Evolutionary conservation across 2,329 filamentous ascomycete species (phyloP).

Genomic region (Ophiostoma perfectum): DNA sequence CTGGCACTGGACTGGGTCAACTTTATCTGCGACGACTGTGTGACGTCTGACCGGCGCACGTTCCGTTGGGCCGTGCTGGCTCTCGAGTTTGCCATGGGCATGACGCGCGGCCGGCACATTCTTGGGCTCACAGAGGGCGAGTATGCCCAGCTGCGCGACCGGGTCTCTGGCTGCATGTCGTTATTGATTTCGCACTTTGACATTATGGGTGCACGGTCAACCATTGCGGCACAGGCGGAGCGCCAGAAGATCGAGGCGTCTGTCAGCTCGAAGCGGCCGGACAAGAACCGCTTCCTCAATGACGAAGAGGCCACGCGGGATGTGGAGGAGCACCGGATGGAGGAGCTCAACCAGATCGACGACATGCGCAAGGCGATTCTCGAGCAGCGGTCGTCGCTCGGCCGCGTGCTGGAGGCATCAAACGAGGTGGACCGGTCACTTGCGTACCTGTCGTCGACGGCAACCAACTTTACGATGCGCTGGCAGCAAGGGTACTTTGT

Average conservation of each 20-base stretch:
- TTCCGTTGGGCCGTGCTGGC: conserved; percentile 97
- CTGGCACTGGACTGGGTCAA: conserved; percentile 94
- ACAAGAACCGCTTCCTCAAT: conserved; percentile 65
- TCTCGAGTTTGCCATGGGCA: conserved; percentile 93
- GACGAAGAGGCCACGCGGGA: conserved; percentile 79
- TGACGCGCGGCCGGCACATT: conserved; percentile 91
- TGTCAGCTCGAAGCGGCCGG: conserved; percentile 69
- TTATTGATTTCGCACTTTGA: conserved; percentile 97
- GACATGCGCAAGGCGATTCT: conserved; percentile 71
- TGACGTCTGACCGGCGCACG: conserved; percentile 87
- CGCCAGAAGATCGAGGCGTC: conserved; percentile 80
- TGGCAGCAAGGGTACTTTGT: conserved; percentile 99
- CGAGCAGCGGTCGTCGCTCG: conserved; percentile 78
- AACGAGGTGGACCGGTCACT: conserved; percentile 95
- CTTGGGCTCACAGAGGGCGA: conserved; percentile 85
- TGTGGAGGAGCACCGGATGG: conserved; percentile 69
- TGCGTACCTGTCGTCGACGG: conserved; percentile 86
- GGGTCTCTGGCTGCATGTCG: conserved; percentile 96
- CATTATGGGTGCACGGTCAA: conserved; percentile 95
- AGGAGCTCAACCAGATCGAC: conserved; percentile 70
- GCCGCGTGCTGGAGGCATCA: conserved; percentile 84
- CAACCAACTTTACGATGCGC: conserved; percentile 88
- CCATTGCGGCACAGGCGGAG: conserved; percentile 86
- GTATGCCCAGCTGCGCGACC: conserved; percentile 73
- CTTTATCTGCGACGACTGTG: conserved; percentile 95